phyloP scores from a whole-genome alignment of 208 protist species.

The Angomonas ambiguus region DNA sequence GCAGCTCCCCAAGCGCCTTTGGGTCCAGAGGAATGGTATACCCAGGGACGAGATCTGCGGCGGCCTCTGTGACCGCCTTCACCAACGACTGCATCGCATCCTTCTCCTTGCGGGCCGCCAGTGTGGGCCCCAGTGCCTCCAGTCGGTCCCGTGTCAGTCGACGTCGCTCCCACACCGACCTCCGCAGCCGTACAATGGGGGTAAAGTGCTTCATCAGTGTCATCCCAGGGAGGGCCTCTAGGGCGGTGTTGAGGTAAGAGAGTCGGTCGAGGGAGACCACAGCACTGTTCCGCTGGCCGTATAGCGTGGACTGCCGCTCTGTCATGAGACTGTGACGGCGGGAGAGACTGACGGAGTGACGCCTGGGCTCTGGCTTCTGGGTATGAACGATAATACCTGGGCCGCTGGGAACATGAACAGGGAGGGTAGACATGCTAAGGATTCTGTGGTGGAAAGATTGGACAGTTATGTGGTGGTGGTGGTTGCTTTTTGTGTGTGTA shows the following conservation, averaged over 20 bases:
- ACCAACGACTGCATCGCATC: constrained; percentile 42
- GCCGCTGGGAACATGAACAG: not conserved
- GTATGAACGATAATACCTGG: constrained; percentile 16
- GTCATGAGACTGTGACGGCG: not conserved
- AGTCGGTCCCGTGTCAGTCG: constrained; percentile 31
- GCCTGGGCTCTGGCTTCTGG: not conserved
- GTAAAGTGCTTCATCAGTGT: constrained; percentile 65
- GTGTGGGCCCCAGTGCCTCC: constrained; percentile 10
- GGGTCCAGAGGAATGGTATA: constrained; percentile 44
- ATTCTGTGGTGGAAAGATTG: no score
- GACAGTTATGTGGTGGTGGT: no score
- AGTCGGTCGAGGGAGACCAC: constrained; percentile 54
- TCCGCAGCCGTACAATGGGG: constrained; percentile 60
- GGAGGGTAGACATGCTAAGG: not conserved
- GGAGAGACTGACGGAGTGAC: not conserved
- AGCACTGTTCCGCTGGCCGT: constrained; percentile 11
- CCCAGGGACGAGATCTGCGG: constrained; percentile 37
- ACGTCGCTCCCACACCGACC: constrained; percentile 31
- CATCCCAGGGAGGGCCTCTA: constrained; percentile 57
- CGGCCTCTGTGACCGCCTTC: constrained; percentile 40
- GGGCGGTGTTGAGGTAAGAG: constrained; percentile 81
- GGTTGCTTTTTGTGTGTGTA: constrained; percentile 4
- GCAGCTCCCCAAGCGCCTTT: constrained; percentile 33
- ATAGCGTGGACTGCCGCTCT: not conserved
- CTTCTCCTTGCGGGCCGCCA: constrained; percentile 18